A percentile compares a stretch with the other conserved stretches of the same genome.
These are phyloP conservation scores for Fusarium fracticaudum DNA, from an alignment of 2,329 filamentous ascomycete genomes.

Conservation along the genomic window DNA sequence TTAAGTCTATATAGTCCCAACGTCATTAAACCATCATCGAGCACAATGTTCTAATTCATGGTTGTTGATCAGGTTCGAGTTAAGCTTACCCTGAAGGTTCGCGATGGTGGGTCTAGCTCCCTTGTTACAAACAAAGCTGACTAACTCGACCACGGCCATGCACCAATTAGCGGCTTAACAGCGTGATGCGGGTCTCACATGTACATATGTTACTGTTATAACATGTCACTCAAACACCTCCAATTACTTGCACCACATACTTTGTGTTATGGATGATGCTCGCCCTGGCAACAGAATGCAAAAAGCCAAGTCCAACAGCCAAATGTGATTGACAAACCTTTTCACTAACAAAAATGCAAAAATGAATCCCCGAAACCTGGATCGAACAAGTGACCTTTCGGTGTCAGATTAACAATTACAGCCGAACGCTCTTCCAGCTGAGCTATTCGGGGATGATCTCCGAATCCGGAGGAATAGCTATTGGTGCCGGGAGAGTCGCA, in stretches of 20 bases:
- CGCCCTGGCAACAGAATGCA: accelerated
- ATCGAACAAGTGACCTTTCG: constrained; percentile 2
- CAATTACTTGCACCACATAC: accelerated
- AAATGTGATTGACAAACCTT: background rate
- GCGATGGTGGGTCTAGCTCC: accelerated
- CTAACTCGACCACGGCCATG: background rate
- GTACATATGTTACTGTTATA: accelerated
- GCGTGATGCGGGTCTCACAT: accelerated
- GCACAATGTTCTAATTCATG: background rate
- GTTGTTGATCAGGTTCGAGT: background rate
- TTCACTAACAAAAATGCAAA: accelerated
- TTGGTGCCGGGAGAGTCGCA: background rate
- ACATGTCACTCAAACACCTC: accelerated
- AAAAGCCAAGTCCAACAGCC: background rate
- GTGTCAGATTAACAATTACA: background rate
- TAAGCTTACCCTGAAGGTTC: background rate
- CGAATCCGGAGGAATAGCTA: background rate
- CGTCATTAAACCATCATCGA: accelerated
- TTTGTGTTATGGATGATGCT: accelerated
- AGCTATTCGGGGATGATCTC: background rate
- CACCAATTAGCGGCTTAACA: background rate
- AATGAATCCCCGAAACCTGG: background rate
- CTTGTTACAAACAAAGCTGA: background rate
- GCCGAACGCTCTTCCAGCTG: constrained; percentile 1
- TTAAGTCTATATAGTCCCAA: accelerated